Conservation (phyloP, 805 yeast genomes). For the Metschnikowia lunata region DNA sequence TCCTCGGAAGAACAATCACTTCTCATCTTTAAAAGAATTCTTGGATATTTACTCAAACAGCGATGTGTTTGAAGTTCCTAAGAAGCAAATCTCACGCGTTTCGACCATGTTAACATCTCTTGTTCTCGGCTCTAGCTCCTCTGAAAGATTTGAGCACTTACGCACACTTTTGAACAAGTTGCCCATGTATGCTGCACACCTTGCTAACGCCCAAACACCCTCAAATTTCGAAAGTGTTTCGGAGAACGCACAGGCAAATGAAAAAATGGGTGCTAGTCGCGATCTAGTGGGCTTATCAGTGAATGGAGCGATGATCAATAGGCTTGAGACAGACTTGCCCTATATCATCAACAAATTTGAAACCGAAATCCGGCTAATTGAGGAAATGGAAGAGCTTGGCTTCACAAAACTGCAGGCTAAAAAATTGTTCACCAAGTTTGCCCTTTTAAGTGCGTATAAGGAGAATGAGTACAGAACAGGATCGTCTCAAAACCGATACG, state of each 20-base stretch:
- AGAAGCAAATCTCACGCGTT: slow-evolving; percentile 3
- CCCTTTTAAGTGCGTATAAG: slow-evolving; percentile 37
- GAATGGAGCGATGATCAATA: slow-evolving; percentile 64
- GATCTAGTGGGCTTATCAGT: slow-evolving; percentile 52
- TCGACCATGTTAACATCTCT: slow-evolving; percentile 9
- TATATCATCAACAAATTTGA: slow-evolving; percentile 38
- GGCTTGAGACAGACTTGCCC: slow-evolving; percentile 40
- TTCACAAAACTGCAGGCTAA: slow-evolving; percentile 31
- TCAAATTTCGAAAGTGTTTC: slow-evolving; percentile 7
- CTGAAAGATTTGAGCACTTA: slow-evolving; percentile 1
- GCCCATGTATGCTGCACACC: slow-evolving; percentile 13
- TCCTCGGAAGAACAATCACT: background rate
- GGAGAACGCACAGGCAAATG: slow-evolving; percentile 26
- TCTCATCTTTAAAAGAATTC: slow-evolving; percentile 2
- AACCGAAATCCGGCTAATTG: slow-evolving; percentile 22
- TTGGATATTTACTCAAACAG: background rate
- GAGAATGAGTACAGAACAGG: slow-evolving; percentile 34
- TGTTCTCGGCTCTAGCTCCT: slow-evolving; percentile 2
- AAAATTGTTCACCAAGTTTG: slow-evolving; percentile 32
- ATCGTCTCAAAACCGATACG: slow-evolving; percentile 32
- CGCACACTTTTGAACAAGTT: slow-evolving; percentile 7
- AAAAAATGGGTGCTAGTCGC: slow-evolving; percentile 33
- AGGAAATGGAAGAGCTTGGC: slow-evolving; percentile 26
- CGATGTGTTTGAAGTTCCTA: slow-evolving; percentile 5
- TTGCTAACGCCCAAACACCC: slow-evolving; percentile 2